Percentiles rank a stretch among this genome's conserved stretches.
These are phyloP conservation scores for Penicillium sp. DNA, from an alignment of 2,329 filamentous ascomycete species.

Conservation along the genomic window DNA sequence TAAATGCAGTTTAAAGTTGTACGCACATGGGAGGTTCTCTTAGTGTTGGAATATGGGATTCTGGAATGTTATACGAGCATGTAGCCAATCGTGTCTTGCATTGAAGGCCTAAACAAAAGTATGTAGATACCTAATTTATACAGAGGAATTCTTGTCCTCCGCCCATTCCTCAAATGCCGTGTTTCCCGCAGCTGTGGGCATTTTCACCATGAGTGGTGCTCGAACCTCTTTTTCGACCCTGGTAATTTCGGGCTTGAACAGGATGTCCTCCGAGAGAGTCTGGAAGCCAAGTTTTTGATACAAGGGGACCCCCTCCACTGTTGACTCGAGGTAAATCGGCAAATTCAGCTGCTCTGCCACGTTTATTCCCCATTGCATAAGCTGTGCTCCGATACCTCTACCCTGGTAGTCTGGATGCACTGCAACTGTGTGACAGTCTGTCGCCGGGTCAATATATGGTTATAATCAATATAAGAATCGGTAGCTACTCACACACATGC, in stretches of 20 bases:
- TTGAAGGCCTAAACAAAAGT: neutral
- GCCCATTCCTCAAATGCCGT: constrained; percentile 7
- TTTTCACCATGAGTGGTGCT: constrained; percentile 47
- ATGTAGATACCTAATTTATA: neutral
- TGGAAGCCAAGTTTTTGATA: constrained; percentile 52
- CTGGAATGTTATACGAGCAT: neutral
- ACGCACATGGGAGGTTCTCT: neutral
- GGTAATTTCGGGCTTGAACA: constrained; percentile 40
- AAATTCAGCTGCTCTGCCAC: constrained; percentile 30
- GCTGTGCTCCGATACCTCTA: constrained; percentile 43
- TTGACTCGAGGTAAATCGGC: constrained; percentile 52
- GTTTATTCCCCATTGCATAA: constrained; percentile 47
- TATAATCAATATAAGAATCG: neutral
- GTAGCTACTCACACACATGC: constrained; percentile 44
- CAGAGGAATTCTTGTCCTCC: neutral
- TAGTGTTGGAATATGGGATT: neutral
- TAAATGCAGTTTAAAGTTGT: neutral
- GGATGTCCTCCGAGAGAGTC: constrained; percentile 32
- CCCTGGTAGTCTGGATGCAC: constrained; percentile 47
- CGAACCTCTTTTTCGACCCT: constrained; percentile 31
- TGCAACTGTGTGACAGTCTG: constrained; percentile 44
- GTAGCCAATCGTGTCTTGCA: neutral
- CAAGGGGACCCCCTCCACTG: constrained; percentile 43
- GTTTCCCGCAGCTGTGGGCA: constrained; percentile 30
- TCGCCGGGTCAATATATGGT: neutral